phyloP scores from a whole-genome alignment of 2,329 filamentous ascomycete species.

The Nothophaeocryptopus gaeumannii region DNA sequence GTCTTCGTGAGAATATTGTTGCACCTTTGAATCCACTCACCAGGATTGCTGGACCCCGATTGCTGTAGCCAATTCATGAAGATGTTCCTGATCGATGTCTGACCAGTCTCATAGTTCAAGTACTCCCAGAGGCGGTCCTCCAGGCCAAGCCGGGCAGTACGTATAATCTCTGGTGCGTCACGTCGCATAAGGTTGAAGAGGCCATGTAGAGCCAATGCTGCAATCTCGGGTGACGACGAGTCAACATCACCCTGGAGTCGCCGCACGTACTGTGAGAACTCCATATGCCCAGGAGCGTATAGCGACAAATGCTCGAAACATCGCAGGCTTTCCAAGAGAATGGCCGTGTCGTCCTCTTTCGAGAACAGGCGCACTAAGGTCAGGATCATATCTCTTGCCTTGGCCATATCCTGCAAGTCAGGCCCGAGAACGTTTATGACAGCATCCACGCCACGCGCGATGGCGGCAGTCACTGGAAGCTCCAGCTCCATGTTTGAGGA shows the following conservation, averaged over 20 bases:
- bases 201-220: slow-evolving; percentile 80
- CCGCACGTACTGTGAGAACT: slow-evolving; percentile 79
- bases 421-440: slow-evolving; percentile 94
- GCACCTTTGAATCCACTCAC: slow-evolving; percentile 82
- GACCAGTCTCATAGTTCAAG: slow-evolving; percentile 71
- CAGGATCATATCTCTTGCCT: slow-evolving; percentile 87
- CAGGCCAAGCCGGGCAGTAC: slow-evolving; percentile 70
- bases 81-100: slow-evolving; percentile 79
- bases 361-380: slow-evolving; percentile 81
- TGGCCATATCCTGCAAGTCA: slow-evolving; percentile 87
- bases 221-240: slow-evolving; percentile 66
- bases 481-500: slow-evolving; percentile 90
- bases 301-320: slow-evolving; percentile 89
- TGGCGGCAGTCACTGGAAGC: slow-evolving; percentile 74
- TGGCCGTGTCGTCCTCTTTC: slow-evolving; percentile 61
- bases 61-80: slow-evolving; percentile 92
- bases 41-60: slow-evolving; percentile 75
- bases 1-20: slow-evolving; percentile 89
- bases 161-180: slow-evolving; percentile 77
- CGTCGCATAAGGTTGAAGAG: slow-evolving; percentile 94
- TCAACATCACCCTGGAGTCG: slow-evolving; percentile 74
- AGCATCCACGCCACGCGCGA: slow-evolving; percentile 88
- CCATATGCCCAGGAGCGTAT: slow-evolving; percentile 84
- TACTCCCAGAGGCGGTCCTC: slow-evolving; percentile 92
- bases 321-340: slow-evolving; percentile 72